Evolutionary conservation across 2,329 filamentous ascomycete genomes (phyloP).

Genomic region (Aspergillus jensenii): DNA sequence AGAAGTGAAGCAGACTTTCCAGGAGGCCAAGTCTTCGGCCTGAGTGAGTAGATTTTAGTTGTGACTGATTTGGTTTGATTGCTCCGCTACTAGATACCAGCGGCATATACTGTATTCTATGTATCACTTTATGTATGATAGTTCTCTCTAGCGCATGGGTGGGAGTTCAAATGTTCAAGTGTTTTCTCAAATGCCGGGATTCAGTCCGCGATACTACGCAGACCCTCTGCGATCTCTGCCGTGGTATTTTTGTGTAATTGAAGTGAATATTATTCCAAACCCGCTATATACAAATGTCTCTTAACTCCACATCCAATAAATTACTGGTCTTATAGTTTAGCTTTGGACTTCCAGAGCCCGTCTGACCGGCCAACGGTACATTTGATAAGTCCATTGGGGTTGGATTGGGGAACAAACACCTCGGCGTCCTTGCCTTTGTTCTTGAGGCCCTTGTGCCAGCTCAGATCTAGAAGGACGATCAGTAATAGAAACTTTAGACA

Average conservation of each 20-base stretch:
- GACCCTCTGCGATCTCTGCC: background rate
- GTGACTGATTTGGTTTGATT: constrained; percentile 8
- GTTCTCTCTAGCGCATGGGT: constrained; percentile 42
- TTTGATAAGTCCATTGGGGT: constrained; percentile 93
- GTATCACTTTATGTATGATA: constrained; percentile 25
- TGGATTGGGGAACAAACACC: constrained; percentile 88
- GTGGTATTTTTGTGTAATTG: background rate
- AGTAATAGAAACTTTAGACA: constrained; percentile 5
- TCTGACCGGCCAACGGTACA: constrained; percentile 66
- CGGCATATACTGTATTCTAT: constrained; percentile 26
- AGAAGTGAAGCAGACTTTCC: constrained; percentile 39
- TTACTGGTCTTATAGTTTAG: constrained; percentile 36
- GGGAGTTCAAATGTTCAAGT: constrained; percentile 25
- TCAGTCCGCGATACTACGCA: constrained; percentile 7
- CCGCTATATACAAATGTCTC: constrained; percentile 13
- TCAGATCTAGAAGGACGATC: constrained; percentile 64
- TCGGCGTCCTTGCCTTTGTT: constrained; percentile 96
- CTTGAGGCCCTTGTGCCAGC: constrained; percentile 93
- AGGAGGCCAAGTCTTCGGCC: constrained; percentile 30
- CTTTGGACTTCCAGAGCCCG: constrained; percentile 23
- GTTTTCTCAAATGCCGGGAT: background rate
- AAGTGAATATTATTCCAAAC: constrained; percentile 7
- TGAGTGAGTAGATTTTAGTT: constrained; percentile 9
- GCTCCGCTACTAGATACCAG: constrained; percentile 14
- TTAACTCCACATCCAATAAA: constrained; percentile 17